A percentile compares a stretch with the other conserved stretches of the same genome.
phyloP scores from a whole-genome alignment of 148 eudicot species.

The Fagopyrum homotropicum region DNA sequence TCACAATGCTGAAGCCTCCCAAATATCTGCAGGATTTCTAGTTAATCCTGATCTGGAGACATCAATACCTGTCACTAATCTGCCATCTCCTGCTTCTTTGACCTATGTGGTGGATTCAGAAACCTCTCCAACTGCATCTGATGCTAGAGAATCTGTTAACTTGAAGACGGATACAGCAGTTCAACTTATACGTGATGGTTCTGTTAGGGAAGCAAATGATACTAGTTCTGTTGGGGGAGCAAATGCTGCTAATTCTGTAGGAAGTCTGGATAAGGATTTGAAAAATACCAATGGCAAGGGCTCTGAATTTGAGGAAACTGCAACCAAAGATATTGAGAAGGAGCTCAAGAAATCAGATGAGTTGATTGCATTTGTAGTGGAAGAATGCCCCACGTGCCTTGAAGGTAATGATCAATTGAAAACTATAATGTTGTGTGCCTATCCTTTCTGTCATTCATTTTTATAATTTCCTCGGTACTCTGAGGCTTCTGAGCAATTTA shows the following conservation, averaged over 20 bases:
- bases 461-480: not conserved
- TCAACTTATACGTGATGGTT: constrained; percentile 12
- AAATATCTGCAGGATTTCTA: constrained; percentile 50
- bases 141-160: constrained; percentile 23
- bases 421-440: not conserved
- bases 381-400: constrained; percentile 90
- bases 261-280: constrained; percentile 26
- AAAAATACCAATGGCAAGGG: constrained; percentile 33
- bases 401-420: constrained; percentile 45
- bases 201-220: constrained; percentile 10
- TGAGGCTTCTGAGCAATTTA: not conserved
- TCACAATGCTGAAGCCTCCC: constrained; percentile 34
- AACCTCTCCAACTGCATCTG: constrained; percentile 32
- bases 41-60: constrained; percentile 79
- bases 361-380: constrained; percentile 35
- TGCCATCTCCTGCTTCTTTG: constrained; percentile 64
- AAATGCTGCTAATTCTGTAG: constrained; percentile 24
- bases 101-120: constrained; percentile 45
- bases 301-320: constrained; percentile 35
- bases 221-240: constrained; percentile 26
- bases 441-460: not conserved
- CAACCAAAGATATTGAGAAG: constrained; percentile 35
- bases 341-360: constrained; percentile 58
- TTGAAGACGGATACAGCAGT: constrained; percentile 30
- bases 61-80: constrained; percentile 56